These are phyloP conservation scores for Adansonia rubrostipa DNA, from an alignment of 441 rosid genomes.

Conservation along the genomic window DNA sequence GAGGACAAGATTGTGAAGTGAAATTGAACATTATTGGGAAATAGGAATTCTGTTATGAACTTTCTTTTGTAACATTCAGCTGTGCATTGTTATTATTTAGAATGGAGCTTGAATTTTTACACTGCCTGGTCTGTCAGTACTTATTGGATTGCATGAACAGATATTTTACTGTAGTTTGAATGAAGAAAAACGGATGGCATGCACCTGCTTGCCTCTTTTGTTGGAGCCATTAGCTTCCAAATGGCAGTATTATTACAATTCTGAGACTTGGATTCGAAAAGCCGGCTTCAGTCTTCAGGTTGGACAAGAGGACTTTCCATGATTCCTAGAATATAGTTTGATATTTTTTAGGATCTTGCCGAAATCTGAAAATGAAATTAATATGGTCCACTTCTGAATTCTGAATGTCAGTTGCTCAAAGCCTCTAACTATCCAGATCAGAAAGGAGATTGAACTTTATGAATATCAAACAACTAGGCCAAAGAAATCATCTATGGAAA, in stretches of 20 bases:
- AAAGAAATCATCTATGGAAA: background rate
- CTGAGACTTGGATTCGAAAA: background rate
- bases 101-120: background rate
- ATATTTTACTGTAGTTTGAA: background rate
- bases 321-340: background rate
- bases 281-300: background rate
- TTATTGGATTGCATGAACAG: background rate
- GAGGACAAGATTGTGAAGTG: background rate
- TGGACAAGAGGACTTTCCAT: background rate
- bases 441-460: slow-evolving; percentile 2
- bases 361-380: background rate
- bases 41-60: background rate
- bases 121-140: background rate
- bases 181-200: background rate
- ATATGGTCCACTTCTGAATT: background rate
- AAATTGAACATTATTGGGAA: background rate
- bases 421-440: too few species aligned
- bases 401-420: background rate
- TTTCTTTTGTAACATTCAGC: background rate
- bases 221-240: background rate
- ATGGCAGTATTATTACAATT: background rate
- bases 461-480: background rate
- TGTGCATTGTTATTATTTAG: background rate
- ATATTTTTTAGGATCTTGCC: background rate
- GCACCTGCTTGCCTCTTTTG: background rate